Percentiles rank a stretch among this genome's conserved stretches.
phyloP scores from a whole-genome alignment of 2,329 filamentous ascomycete species.

The Epichloe gansuensis region DNA sequence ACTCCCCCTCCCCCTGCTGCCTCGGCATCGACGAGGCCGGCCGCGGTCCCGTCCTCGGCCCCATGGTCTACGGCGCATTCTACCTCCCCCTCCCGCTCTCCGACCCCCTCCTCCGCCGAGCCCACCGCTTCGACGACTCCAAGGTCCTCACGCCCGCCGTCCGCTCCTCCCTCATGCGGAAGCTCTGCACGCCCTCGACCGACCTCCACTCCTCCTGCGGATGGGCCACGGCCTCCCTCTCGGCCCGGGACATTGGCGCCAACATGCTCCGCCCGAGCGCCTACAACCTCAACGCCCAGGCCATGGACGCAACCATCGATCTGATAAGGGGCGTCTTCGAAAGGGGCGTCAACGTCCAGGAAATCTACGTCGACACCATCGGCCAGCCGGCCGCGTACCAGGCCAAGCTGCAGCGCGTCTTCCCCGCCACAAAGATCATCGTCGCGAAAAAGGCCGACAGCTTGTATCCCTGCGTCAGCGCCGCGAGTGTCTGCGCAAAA shows the following conservation, averaged over 20 bases:
- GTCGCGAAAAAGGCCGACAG: constrained; percentile 89
- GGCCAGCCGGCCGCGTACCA: constrained; percentile 76
- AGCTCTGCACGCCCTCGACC: constrained; percentile 52
- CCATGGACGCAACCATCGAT: constrained; percentile 79
- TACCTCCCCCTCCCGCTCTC: constrained; percentile 62
- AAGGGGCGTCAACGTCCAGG: constrained; percentile 66
- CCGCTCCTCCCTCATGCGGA: constrained; percentile 56
- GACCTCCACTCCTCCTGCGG: constrained; percentile 49
- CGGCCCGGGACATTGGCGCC: constrained; percentile 69
- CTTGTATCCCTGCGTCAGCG: constrained; percentile 83
- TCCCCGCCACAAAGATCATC: constrained; percentile 63
- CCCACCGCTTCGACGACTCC: constrained; percentile 87
- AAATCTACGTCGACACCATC: constrained; percentile 94
- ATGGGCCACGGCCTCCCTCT: constrained; percentile 73
- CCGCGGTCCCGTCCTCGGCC: constrained; percentile 82
- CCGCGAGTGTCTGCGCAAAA: constrained; percentile 89
- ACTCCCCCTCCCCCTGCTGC: constrained; percentile 39
- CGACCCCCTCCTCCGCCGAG: constrained; percentile 61
- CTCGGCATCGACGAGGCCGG: constrained; percentile 92
- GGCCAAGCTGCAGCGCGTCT: constrained; percentile 68
- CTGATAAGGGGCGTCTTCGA: constrained; percentile 69
- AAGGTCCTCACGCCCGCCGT: constrained; percentile 79
- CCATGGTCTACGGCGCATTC: constrained; percentile 60
- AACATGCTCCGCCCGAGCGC: constrained; percentile 58
- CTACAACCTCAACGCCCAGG: constrained; percentile 94